Percentiles rank a stretch among this genome's conserved stretches.
These are phyloP conservation scores for Pittosporum tobira DNA, from an alignment of 129 eudicot genomes.

Conservation along the genomic window DNA sequence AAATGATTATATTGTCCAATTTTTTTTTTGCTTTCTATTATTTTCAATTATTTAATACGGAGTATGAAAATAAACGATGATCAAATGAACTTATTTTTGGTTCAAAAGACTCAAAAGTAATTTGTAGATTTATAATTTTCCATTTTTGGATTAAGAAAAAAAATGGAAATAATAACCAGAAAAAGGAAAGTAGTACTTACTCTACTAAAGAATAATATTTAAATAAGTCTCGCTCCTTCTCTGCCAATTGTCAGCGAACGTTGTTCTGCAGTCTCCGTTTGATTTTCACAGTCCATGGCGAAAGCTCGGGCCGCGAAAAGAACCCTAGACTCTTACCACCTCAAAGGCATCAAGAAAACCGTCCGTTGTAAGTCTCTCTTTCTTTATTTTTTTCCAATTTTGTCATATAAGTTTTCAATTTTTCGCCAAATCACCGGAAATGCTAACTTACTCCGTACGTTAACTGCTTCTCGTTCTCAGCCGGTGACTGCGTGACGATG, in stretches of 20 bases:
- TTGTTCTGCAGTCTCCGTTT: conserved; percentile 3
- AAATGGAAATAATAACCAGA: too few species aligned
- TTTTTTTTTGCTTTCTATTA: too few species aligned
- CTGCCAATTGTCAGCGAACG: conserved; percentile 10
- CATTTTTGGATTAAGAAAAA: too few species aligned
- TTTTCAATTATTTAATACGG: too few species aligned
- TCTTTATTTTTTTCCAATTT: not conserved
- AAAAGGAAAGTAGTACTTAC: too few species aligned
- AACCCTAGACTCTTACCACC: conserved; percentile 66
- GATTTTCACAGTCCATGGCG: conserved; percentile 39
- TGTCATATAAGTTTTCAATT: conserved; percentile 1
- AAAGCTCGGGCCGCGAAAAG: conserved; percentile 53
- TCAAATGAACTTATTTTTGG: too few species aligned
- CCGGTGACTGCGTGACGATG: conserved; percentile 89
- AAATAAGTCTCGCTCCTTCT: too few species aligned
- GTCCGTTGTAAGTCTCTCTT: conserved; percentile 39
- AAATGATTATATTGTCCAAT: too few species aligned
- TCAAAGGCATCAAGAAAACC: conserved; percentile 48
- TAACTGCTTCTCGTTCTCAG: conserved; percentile 19
- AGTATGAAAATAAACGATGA: too few species aligned
- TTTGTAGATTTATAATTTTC: too few species aligned
- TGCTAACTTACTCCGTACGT: not conserved
- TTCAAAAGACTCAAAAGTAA: too few species aligned
- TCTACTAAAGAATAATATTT: too few species aligned
- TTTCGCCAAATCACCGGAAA: not conserved